phyloP scores from a whole-genome alignment of 805 yeast species.

The Ogataea degrootiae region DNA sequence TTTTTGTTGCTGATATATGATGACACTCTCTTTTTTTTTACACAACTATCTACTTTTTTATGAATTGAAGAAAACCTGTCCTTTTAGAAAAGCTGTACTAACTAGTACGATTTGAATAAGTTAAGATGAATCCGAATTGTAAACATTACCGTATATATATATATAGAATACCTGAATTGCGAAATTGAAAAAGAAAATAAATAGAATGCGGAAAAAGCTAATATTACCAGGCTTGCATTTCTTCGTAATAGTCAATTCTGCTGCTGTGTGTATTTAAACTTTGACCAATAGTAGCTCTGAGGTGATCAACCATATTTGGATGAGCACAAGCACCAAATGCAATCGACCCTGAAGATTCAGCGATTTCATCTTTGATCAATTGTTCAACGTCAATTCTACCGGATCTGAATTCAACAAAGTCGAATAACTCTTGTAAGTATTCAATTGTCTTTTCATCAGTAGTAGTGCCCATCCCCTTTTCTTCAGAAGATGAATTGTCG shows the following conservation, averaged over 20 bases:
- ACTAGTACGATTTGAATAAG: too few species aligned
- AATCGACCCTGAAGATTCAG: conserved; percentile 33
- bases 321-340: conserved; percentile 50
- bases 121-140: too few species aligned
- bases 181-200: background rate
- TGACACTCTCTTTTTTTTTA: too few species aligned
- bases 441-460: conserved; percentile 14
- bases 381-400: conserved; percentile 39
- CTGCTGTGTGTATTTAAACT: conserved; percentile 8
- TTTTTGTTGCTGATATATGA: too few species aligned
- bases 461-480: conserved; percentile 2
- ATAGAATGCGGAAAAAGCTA: background rate
- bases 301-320: conserved; percentile 34
- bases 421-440: conserved; percentile 22
- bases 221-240: conserved; percentile 32
- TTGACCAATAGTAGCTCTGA: conserved; percentile 22
- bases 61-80: too few species aligned
- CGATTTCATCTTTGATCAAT: conserved; percentile 34
- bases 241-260: conserved; percentile 30
- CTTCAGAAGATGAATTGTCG: conserved; percentile 5
- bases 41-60: too few species aligned
- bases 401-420: conserved; percentile 37
- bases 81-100: too few species aligned
- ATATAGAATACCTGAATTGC: background rate
- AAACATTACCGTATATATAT: background rate